phyloP scores from a whole-genome alignment of 208 protist species.

The Leptomonas pyrrhocoris region DNA sequence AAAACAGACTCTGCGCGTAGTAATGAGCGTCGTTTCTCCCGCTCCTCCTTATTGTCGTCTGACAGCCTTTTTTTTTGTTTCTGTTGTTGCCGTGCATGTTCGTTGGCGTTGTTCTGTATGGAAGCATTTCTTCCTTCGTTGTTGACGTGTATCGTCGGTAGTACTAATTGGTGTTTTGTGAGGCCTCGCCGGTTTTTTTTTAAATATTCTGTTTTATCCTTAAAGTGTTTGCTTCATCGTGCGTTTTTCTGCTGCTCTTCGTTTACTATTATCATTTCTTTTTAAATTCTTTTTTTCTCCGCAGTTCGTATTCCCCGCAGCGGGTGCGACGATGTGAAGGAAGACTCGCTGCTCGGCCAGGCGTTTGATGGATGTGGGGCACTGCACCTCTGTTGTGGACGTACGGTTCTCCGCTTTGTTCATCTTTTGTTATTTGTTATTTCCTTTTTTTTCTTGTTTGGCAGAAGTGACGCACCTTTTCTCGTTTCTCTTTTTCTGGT shows the following conservation, averaged over 20 bases:
- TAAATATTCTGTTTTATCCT: neutral
- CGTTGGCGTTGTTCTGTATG: too few relatives aligned
- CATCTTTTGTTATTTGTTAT: neutral
- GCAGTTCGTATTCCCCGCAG: too few relatives aligned
- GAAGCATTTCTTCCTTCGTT: too few relatives aligned
- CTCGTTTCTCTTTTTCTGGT: neutral
- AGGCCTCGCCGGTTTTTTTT: neutral
- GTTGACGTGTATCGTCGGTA: too few relatives aligned
- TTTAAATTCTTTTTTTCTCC: neutral
- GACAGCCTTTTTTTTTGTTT: too few relatives aligned
- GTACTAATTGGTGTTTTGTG: too few relatives aligned
- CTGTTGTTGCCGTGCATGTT: too few relatives aligned
- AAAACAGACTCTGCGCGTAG: neutral
- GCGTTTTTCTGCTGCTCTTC: neutral
- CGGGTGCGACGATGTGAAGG: too few relatives aligned
- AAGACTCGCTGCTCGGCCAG: too few relatives aligned
- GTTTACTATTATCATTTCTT: constrained; percentile 9
- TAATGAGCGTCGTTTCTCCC: too few relatives aligned
- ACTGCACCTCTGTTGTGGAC: neutral
- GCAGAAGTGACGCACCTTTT: neutral
- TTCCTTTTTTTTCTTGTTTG: constrained; percentile 10
- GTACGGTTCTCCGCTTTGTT: too few relatives aligned
- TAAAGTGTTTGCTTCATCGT: neutral
- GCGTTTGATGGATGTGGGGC: neutral
- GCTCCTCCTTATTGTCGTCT: too few relatives aligned